Evolutionary conservation across 2,329 filamentous ascomycete species (phyloP), one percentile per base, ranked within the genome.

Genomic region (Ascochyta viciae-villosae): DNA sequence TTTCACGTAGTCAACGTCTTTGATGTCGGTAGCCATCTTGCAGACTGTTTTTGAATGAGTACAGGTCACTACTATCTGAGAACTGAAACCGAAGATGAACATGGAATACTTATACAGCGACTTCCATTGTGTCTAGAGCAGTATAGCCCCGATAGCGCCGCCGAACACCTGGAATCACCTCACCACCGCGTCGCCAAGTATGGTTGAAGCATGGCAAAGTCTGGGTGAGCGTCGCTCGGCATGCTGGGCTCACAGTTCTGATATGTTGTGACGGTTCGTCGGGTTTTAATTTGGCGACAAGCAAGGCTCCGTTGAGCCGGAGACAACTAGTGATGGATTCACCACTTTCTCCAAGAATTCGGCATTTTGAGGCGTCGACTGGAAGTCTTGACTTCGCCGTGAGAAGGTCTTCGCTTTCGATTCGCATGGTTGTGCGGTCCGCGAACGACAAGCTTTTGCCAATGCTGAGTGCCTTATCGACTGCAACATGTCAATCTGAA

Each of bases 321-420:
- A 41, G 48, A 33, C 34, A 34, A 16, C 23, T 23, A 23, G 29
- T 12, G 41, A 35, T n/a, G 26, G 29, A 50, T 51, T 54, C 49
- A 51, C 34, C 56, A 54, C 52, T 54, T 54, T 54, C 12, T 43
- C 59, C 56, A 59, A 61, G 59, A 27, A 61, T 58, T 58, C 16
- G 19, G 33, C 27, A 54, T 51, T 26, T 22, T 19, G 27, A 29
- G 47, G 40, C 50, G 48, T 44, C 24, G 46, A 29, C 42, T 47
- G 41, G 38, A 50, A 35, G 31, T 48, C 40, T 58, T 53, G 43
- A 50, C 33, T 16, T 40, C 16, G 38, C 23, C 15, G 16, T 43
- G 41, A 37, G 6, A 26, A 27, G 24, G 23, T 40, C 19, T 26
- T 26, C 38, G 38, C 29, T 26, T 38, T 23, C 37, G 31, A 31